Evolutionary conservation across 306 rosid species (phyloP), one percentile per base, ranked within the genome.

Genomic region (Vigna reflexopilosa): DNA sequence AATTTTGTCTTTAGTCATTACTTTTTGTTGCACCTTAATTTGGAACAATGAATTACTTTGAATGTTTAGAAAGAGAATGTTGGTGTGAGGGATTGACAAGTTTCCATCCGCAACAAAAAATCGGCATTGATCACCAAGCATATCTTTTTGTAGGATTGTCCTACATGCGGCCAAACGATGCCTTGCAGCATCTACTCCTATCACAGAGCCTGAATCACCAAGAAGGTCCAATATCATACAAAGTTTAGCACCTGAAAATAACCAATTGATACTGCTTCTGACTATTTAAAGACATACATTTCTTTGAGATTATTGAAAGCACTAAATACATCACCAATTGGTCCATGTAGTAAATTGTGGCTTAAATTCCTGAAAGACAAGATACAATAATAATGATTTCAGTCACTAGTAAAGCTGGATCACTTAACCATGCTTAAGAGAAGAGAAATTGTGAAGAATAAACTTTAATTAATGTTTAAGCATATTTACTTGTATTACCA

Each of bases 151-250:
- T 65, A 95, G 80, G 93, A 93, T 82, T 17, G 98, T 91, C 81
- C 96, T 93, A 75, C 97, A 93, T 2, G 96, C 96, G 0, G 93
- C 96, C 67, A 95, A 80, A 19, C 99, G 96, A 68, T 95, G 99
- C 65, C 91, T 87, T 75, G 98, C 93, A 80, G 89, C 94, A 85
- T 91, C 96, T n/a, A 95, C 94, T 6, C 91, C 99, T 42, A 96
- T 90, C 51, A 87, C 89, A 82, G 96, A 91, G 61, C 98, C 99
- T 3, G 83, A 81, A 74, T 90, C 88, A 36, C 89, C 94, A 78
- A 92, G 91, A 87, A 93, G 89, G 82, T 93, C 93, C 9, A 86
- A 73, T 24, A 95, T 84, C 97, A 93, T 83, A 81, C 97, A 95
- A 64, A 95, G 91, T 82, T 95, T 93, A 76, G 99, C 99, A 83